Percentiles rank a stretch among this genome's conserved stretches.
phyloP scores from a whole-genome alignment of 2,329 filamentous ascomycete genomes.

The Chlorencoelia australis region DNA sequence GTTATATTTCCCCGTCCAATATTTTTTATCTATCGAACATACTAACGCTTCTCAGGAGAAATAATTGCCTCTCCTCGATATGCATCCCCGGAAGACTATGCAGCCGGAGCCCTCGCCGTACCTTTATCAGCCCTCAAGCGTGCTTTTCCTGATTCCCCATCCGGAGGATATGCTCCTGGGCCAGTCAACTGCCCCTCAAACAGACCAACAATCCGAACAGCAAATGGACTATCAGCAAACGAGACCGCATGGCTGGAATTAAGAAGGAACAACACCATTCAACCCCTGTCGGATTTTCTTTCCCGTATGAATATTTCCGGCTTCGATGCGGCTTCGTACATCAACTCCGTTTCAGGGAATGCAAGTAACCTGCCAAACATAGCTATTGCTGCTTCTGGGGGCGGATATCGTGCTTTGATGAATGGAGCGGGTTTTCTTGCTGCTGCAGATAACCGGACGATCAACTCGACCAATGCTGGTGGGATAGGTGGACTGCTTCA shows the following conservation, averaged over 20 bases:
- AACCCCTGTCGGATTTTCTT: slow-evolving; percentile 67
- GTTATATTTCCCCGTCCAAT: too few relatives aligned
- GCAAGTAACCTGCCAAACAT: slow-evolving; percentile 53
- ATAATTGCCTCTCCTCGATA: slow-evolving; percentile 17
- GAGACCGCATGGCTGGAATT: slow-evolving; percentile 66
- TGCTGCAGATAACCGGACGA: slow-evolving; percentile 67
- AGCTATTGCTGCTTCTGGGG: slow-evolving; percentile 69
- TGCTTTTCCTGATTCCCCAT: slow-evolving; percentile 26
- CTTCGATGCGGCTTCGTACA: slow-evolving; percentile 67
- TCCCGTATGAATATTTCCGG: slow-evolving; percentile 60
- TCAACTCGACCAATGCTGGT: slow-evolving; percentile 47
- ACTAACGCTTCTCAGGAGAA: too few relatives aligned
- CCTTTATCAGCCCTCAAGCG: slow-evolving; percentile 16
- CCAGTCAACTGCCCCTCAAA: slow-evolving; percentile 57
- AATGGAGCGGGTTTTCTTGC: slow-evolving; percentile 72
- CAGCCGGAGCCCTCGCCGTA: slow-evolving; percentile 17
- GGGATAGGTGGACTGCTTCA: slow-evolving; percentile 76
- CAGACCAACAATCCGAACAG: slow-evolving; percentile 59
- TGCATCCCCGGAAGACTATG: slow-evolving; percentile 15
- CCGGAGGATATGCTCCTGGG: slow-evolving; percentile 63
- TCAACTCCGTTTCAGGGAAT: slow-evolving; percentile 49
- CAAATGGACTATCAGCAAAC: slow-evolving; percentile 50
- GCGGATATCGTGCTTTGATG: slow-evolving; percentile 78
- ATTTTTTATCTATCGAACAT: too few relatives aligned
- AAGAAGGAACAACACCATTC: slow-evolving; percentile 62